These are phyloP conservation scores for Phytophthora uliginosa DNA, from an alignment of 352 stramenopile genomes.

Conservation along the genomic window DNA sequence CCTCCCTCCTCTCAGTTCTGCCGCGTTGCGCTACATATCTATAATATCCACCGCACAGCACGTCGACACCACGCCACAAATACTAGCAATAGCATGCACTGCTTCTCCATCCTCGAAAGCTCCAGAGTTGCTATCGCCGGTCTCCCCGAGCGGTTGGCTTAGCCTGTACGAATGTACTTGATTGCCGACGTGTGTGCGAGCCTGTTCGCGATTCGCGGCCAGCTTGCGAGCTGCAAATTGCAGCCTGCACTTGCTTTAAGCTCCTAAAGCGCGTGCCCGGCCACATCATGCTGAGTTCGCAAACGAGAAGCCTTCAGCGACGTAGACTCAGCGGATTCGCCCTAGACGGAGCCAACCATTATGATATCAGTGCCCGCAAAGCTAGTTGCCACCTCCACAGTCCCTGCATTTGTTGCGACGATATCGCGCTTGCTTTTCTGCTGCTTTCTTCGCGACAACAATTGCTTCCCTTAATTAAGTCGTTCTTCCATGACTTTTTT, in stretches of 20 bases:
- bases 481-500: background rate
- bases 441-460: background rate
- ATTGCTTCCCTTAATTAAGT: background rate
- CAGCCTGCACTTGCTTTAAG: too few species aligned
- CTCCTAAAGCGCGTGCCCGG: background rate
- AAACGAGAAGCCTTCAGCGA: background rate
- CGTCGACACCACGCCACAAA: too few species aligned
- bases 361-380: background rate
- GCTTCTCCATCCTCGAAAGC: too few species aligned
- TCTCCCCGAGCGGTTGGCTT: background rate
- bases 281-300: slow-evolving; percentile 7
- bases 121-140: too few species aligned
- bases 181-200: background rate
- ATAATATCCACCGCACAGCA: too few species aligned
- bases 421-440: slow-evolving; percentile 6
- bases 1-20: too few species aligned
- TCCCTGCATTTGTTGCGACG: background rate
- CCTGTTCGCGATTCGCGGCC: background rate
- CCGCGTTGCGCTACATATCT: too few species aligned
- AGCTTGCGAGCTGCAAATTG: background rate
- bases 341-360: background rate
- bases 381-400: background rate
- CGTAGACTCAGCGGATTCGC: background rate
- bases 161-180: background rate
- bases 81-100: too few species aligned